phyloP scores from a whole-genome alignment of 805 yeast species.

The Kodamaea lidongshanica region DNA sequence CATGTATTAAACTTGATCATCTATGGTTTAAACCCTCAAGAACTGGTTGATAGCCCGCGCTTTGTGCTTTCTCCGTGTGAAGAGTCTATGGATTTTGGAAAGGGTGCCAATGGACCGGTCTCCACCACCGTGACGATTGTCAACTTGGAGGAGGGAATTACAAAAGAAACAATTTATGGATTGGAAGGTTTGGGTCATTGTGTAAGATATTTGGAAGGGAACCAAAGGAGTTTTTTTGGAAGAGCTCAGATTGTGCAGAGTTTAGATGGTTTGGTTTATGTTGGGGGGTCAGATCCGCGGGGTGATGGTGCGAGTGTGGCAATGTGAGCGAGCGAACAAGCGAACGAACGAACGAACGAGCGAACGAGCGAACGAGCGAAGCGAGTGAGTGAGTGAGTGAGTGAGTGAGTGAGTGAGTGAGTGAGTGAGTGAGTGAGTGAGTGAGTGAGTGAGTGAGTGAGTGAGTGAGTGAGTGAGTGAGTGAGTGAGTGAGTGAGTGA shows the following conservation, averaged over 20 bases:
- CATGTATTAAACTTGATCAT: slow-evolving; percentile 60
- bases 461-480: no score
- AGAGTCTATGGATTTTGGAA: slow-evolving; percentile 33
- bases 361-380: no score
- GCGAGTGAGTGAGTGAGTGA: no score
- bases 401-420: no score
- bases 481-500: no score
- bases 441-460: no score
- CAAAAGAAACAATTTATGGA: slow-evolving; percentile 37
- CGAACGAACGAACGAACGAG: no score
- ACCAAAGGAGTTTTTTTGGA: slow-evolving; percentile 45
- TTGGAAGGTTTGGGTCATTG: slow-evolving; percentile 54
- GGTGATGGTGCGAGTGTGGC: slow-evolving; percentile 82
- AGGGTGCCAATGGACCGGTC: slow-evolving; percentile 61
- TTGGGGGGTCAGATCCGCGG: slow-evolving; percentile 73
- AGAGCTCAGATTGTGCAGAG: slow-evolving; percentile 68
- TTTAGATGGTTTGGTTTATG: slow-evolving; percentile 43
- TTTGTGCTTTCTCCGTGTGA: slow-evolving; percentile 56
- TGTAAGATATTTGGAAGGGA: slow-evolving; percentile 38
- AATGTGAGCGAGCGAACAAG: slow-evolving; percentile 12
- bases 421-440: no score
- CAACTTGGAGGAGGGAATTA: slow-evolving; percentile 59
- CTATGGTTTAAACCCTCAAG: slow-evolving; percentile 64
- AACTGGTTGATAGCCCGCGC: slow-evolving; percentile 71
- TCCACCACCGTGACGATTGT: slow-evolving; percentile 54